Conservation (phyloP, 2,329 filamentous ascomycete genomes). For the Mariannaea elegans region DNA sequence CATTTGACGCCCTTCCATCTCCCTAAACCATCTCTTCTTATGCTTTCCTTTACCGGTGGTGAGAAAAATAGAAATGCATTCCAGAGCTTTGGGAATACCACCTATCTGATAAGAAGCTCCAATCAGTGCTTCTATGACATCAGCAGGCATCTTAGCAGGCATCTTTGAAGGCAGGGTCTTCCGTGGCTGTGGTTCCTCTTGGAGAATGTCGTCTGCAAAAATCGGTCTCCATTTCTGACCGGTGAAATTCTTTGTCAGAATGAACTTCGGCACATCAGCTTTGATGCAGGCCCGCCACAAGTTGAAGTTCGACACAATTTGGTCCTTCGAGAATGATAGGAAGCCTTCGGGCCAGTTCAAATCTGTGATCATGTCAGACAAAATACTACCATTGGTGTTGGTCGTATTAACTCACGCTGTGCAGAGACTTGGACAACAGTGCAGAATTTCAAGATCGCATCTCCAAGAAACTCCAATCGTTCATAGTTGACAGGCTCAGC, state of each 20-base stretch:
- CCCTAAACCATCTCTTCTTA: conserved; percentile 56
- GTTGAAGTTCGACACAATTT: conserved; percentile 77
- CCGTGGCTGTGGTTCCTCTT: conserved; percentile 18
- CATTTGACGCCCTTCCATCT: conserved; percentile 50
- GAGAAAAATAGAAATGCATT: conserved; percentile 74
- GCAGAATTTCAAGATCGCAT: conserved; percentile 81
- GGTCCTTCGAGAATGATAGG: conserved; percentile 73
- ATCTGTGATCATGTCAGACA: conserved; percentile 51
- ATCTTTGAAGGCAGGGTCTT: conserved; percentile 74
- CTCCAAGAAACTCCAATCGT: conserved; percentile 86
- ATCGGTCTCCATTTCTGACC: conserved; percentile 76
- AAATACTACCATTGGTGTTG: not conserved
- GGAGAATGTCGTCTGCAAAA: conserved; percentile 57
- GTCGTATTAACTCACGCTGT: conserved; percentile 51
- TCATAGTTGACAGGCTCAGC: conserved; percentile 76
- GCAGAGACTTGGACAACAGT: conserved; percentile 71
- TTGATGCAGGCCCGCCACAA: conserved; percentile 72
- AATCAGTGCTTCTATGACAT: conserved; percentile 86
- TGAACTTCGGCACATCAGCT: conserved; percentile 74
- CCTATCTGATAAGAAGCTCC: conserved; percentile 78
- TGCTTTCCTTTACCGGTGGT: conserved; percentile 54
- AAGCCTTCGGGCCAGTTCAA: conserved; percentile 79
- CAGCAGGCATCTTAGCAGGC: conserved; percentile 86
- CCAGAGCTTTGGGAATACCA: conserved; percentile 68
- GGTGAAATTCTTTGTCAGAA: conserved; percentile 74